phyloP scores from a whole-genome alignment of 2,329 filamentous ascomycete genomes.

The Aspergillus phoenicis region DNA sequence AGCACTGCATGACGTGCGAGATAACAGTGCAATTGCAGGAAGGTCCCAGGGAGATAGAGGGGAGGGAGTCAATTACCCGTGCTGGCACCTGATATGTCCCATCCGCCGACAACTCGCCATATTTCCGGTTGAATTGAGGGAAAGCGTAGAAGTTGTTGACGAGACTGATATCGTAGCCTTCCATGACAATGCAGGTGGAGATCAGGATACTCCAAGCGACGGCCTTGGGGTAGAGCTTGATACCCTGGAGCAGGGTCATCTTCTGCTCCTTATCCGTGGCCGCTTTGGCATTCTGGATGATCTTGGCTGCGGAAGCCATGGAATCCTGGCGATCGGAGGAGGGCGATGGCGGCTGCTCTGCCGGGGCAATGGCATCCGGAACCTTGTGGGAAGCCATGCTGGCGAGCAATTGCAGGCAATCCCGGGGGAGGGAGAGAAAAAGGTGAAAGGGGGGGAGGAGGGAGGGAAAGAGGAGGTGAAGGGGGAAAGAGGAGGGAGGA shows the following conservation, averaged over 20 bases:
- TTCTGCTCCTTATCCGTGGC: constrained; percentile 56
- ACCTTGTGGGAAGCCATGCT: constrained; percentile 34
- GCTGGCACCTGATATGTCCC: constrained; percentile 45
- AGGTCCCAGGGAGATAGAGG: neutral
- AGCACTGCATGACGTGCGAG: neutral
- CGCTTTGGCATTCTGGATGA: constrained; percentile 46
- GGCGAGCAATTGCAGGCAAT: constrained; percentile 10
- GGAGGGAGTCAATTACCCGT: constrained; percentile 29
- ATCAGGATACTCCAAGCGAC: constrained; percentile 81
- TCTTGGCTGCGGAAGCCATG: constrained; percentile 31
- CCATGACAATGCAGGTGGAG: constrained; percentile 90
- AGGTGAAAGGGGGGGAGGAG: neutral
- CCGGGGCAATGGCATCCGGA: constrained; percentile 32
- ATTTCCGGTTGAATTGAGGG: constrained; percentile 45
- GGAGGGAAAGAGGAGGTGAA: neutral
- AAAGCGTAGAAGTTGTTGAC: constrained; percentile 75
- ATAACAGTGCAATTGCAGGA: neutral
- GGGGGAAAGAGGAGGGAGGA: neutral
- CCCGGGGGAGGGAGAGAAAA: neutral
- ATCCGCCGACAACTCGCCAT: constrained; percentile 37
- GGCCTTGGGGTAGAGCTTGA: constrained; percentile 83
- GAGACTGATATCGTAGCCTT: constrained; percentile 81
- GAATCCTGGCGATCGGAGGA: constrained; percentile 22
- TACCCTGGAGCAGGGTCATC: constrained; percentile 74
- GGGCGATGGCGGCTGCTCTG: constrained; percentile 20